Conservation (phyloP, 2,329 filamentous ascomycete species). For the Septoria petroselini region DNA sequence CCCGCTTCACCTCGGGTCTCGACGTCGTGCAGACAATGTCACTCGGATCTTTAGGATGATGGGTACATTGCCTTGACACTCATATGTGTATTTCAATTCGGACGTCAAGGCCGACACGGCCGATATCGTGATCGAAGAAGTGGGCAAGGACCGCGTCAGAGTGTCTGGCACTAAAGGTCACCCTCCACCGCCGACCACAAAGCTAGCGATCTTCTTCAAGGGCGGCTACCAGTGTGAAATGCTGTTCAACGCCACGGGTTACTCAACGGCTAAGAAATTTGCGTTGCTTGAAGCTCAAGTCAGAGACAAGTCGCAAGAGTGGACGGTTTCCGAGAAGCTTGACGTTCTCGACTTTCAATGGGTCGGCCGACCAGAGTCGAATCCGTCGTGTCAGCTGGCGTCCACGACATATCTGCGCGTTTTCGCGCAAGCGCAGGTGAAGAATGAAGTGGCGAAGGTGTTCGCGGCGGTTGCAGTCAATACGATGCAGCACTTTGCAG, state of each 20-base stretch:
- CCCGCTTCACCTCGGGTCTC: slow-evolving; percentile 4
- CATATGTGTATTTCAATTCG: slow-evolving; percentile 53
- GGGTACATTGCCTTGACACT: too few relatives aligned
- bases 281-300: slow-evolving; percentile 45
- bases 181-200: slow-evolving; percentile 51
- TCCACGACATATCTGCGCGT: slow-evolving; percentile 44
- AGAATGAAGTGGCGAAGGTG: slow-evolving; percentile 25
- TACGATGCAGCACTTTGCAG: slow-evolving; percentile 31
- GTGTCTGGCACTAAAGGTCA: slow-evolving; percentile 45
- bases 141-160: slow-evolving; percentile 49
- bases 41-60: too few relatives aligned
- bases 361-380: slow-evolving; percentile 33
- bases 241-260: slow-evolving; percentile 44
- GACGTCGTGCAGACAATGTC: slow-evolving; percentile 3
- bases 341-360: slow-evolving; percentile 31
- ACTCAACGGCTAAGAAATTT: slow-evolving; percentile 46
- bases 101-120: slow-evolving; percentile 55
- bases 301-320: slow-evolving; percentile 39
- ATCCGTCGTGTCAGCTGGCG: slow-evolving; percentile 43
- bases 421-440: slow-evolving; percentile 36
- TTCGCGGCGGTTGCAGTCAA: slow-evolving; percentile 26
- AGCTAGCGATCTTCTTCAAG: slow-evolving; percentile 46
- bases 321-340: slow-evolving; percentile 28
- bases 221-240: slow-evolving; percentile 48
- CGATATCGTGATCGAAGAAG: slow-evolving; percentile 50